Conservation (phyloP, 305 asterid genomes). For the Fraxinus greggii region DNA sequence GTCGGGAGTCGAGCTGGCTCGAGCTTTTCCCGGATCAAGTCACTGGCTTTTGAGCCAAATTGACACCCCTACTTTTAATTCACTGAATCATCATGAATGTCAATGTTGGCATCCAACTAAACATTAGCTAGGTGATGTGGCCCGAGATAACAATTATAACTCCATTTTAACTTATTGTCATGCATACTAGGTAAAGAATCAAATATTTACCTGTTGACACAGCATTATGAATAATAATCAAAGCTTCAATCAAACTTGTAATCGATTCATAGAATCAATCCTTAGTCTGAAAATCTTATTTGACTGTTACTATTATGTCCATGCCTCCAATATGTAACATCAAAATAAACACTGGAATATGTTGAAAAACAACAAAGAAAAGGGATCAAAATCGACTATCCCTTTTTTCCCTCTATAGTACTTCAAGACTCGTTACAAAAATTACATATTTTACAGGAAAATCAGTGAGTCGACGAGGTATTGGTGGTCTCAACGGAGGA, state of each 20-base stretch:
- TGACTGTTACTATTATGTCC: constrained; percentile 27
- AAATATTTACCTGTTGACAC: not conserved
- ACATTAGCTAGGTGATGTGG: too few relatives aligned
- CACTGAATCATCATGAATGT: too few relatives aligned
- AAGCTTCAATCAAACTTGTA: not conserved
- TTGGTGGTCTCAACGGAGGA: constrained; percentile 54
- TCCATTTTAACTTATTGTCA: not conserved
- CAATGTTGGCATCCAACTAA: too few relatives aligned
- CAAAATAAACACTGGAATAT: constrained; percentile 12
- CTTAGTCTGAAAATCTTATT: not conserved
- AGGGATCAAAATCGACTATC: constrained; percentile 10
- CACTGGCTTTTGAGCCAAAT: too few relatives aligned
- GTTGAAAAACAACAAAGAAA: not conserved
- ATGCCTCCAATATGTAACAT: constrained; percentile 14
- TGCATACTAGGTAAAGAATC: not conserved
- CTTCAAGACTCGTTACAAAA: constrained; percentile 7
- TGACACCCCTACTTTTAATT: too few relatives aligned
- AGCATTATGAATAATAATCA: not conserved
- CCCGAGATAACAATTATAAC: too few relatives aligned
- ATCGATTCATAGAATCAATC: not conserved
- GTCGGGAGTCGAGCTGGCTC: too few relatives aligned
- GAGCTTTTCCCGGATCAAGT: too few relatives aligned
- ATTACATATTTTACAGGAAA: constrained; percentile 30
- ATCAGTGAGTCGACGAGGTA: constrained; percentile 41
- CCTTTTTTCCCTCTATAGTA: not conserved